Evolutionary conservation across 139 green algal species (phyloP).

Genomic region (Chlamydomonas eustigma): DNA sequence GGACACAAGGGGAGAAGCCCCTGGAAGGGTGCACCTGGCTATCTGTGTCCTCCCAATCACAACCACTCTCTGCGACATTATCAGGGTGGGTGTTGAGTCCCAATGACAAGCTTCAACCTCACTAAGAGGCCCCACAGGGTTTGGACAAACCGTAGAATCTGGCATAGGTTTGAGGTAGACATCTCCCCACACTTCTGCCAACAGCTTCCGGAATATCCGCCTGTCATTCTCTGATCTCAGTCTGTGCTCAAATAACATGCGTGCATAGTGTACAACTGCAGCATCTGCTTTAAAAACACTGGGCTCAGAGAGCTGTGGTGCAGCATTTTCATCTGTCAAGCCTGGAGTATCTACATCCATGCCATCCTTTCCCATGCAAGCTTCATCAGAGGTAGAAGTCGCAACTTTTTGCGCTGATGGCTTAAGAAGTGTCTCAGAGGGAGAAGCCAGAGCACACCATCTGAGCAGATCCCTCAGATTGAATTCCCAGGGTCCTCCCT

Average conservation of each 20-base stretch:
- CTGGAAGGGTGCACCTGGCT: no score
- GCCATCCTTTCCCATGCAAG: constrained; percentile 1
- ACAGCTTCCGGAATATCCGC: constrained; percentile 39
- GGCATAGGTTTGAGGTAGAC: no score
- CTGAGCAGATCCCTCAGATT: constrained; percentile 96
- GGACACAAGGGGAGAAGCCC: no score
- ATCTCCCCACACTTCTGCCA: constrained; percentile 46
- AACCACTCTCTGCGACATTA: not conserved
- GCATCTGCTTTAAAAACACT: constrained; percentile 33
- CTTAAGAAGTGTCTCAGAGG: constrained; percentile 20
- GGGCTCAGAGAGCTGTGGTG: no score
- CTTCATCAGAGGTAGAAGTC: constrained; percentile 8
- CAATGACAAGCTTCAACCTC: not conserved
- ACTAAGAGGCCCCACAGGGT: not conserved
- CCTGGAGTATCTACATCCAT: no score
- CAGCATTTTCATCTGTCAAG: no score
- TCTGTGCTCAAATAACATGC: constrained; percentile 78
- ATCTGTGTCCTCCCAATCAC: not conserved
- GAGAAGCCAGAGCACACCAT: constrained; percentile 85
- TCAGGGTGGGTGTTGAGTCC: not conserved
- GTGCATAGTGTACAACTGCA: constrained; percentile 56
- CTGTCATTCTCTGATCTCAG: constrained; percentile 73
- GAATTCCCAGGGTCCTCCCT: constrained; percentile 96
- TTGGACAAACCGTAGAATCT: no score
- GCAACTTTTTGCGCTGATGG: constrained; percentile 10